Base-by-base conservation (phyloP, 2,329 filamentous ascomycete genomes). In the Aureobasidium musti region DNA sequence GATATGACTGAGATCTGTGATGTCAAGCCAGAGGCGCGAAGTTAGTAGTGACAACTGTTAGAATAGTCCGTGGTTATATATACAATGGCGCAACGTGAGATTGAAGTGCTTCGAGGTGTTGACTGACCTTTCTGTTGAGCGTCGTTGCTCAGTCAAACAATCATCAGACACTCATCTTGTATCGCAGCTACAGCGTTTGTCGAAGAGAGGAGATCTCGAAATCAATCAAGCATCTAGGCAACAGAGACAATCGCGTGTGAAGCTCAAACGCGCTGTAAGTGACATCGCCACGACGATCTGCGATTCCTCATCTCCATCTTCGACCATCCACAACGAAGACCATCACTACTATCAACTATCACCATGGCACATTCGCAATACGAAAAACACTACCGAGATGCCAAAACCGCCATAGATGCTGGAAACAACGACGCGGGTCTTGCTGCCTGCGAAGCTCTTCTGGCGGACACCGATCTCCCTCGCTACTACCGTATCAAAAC, bases 401-500 rank as follows among this genome's bases (percentile, higher is more conserved):
- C 54, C 37, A 59, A 30, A 33, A 26, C 39, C 8, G 54, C 54
- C 1, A 21, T 59, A 4, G 39, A 59, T 45, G 37, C 49, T 30
- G 49, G 21, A 2, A 30, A n/a, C 10, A 45, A 19, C 4, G 17
- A 23, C 1, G n/a, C 41, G 1, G 47, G 19, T 26, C 11, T 43
- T 26, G 19, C 49, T n/a, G 19, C 33, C 8, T 54, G 49, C 23
- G 49, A 64, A 17, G 5, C 19, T 5, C 19, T 64, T 23, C 61
- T 64, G 37, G 26, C 43, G 17, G 49, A 64, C 37, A 30, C 47
- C 7, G 61, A 64, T 7, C n/a, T 64, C 10, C 61, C 61, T 54
- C 61, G 61, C 49, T 64, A 64, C 49, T 64, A 64, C 26, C 61
- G 49, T 13, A 64, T 64, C 49, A 64, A 54, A 8, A 64, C 49